phyloP scores from a whole-genome alignment of 1,284 basidiomycete species.

The Xerocomus cyaneibrunnescens region DNA sequence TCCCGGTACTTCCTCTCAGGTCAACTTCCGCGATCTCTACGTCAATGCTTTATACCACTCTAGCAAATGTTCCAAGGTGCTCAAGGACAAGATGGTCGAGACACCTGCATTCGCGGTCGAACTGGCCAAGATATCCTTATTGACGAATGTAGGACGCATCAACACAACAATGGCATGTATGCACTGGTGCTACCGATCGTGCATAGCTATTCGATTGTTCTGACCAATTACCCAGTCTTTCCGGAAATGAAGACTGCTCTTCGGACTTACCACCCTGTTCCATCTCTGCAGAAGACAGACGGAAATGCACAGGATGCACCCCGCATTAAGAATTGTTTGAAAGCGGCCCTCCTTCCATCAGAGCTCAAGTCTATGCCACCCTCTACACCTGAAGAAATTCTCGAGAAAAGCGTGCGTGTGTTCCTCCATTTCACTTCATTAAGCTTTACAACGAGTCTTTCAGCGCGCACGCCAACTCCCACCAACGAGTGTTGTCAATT shows the following conservation, averaged over 20 bases:
- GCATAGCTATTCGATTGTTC: constrained; percentile 14
- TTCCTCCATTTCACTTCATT: neutral
- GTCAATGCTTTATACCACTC: constrained; percentile 78
- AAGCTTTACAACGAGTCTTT: constrained; percentile 9
- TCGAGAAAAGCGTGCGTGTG: constrained; percentile 55
- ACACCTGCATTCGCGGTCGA: constrained; percentile 79
- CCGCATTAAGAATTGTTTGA: constrained; percentile 69
- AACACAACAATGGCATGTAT: constrained; percentile 92
- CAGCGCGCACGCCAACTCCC: constrained; percentile 62
- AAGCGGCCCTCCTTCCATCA: constrained; percentile 72
- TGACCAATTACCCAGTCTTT: constrained; percentile 42
- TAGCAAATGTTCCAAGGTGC: constrained; percentile 81
- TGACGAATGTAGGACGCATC: constrained; percentile 91
- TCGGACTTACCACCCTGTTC: constrained; percentile 70
- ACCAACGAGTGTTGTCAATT: constrained; percentile 76
- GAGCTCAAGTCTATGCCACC: constrained; percentile 69
- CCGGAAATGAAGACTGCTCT: constrained; percentile 71
- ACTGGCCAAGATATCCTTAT: constrained; percentile 80
- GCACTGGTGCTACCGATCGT: constrained; percentile 18
- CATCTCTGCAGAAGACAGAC: constrained; percentile 62
- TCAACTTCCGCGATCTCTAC: constrained; percentile 85
- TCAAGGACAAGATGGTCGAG: constrained; percentile 82
- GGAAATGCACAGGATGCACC: constrained; percentile 71
- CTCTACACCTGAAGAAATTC: constrained; percentile 68
- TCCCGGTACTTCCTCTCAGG: constrained; percentile 46